Evolutionary conservation across 2,329 filamentous ascomycete species (phyloP).

Genomic region (Dothidotthia symphoricarpi): DNA sequence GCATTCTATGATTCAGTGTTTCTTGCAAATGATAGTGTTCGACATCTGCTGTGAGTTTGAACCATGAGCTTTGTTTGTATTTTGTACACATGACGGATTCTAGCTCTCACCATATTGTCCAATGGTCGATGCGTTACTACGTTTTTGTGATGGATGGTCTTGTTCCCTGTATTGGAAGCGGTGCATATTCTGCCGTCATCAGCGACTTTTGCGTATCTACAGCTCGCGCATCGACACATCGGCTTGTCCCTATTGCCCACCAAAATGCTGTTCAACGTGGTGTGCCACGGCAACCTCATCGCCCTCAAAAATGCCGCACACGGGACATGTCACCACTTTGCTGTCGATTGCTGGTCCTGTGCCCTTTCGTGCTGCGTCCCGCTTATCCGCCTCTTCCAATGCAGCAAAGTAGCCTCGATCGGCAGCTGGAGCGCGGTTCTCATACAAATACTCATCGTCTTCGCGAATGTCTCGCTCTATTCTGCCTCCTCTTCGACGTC

Average conservation of each 20-base stretch:
- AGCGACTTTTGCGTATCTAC: too few species aligned
- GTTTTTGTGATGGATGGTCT: too few species aligned
- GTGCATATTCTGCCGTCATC: too few species aligned
- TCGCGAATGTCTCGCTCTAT: constrained; percentile 31
- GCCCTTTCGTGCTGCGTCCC: constrained; percentile 24
- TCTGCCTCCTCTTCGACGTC: constrained; percentile 13
- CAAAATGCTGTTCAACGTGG: constrained; percentile 63
- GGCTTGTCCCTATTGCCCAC: constrained; percentile 1
- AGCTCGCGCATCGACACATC: too few species aligned
- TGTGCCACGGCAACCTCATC: constrained; percentile 67
- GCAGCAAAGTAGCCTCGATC: constrained; percentile 21
- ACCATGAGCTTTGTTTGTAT: too few species aligned
- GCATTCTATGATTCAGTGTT: too few species aligned
- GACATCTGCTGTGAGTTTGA: too few species aligned
- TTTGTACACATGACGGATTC: too few species aligned
- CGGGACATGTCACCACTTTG: constrained; percentile 54
- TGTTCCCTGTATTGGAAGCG: too few species aligned
- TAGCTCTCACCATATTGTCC: too few species aligned
- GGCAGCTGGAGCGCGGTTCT: constrained; percentile 9
- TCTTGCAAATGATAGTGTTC: too few species aligned
- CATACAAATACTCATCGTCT: constrained; percentile 34
- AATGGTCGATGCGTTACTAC: too few species aligned
- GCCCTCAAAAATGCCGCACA: constrained; percentile 65
- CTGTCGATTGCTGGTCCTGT: constrained; percentile 27
- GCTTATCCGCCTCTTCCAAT: constrained; percentile 29